phyloP scores from a whole-genome alignment of 106 monocot genomes.

The Allium sativum region DNA sequence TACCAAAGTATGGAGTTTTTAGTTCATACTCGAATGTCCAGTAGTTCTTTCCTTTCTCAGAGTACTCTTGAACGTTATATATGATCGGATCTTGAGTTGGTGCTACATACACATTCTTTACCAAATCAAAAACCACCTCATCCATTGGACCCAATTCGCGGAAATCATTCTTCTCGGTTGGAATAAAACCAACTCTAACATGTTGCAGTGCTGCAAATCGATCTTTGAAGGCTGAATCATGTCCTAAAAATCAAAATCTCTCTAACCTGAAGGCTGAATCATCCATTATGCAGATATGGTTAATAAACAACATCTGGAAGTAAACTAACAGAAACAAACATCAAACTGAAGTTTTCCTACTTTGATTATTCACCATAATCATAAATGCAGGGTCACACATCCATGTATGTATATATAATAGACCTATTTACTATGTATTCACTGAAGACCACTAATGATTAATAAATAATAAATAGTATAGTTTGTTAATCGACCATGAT shows the following conservation, averaged over 20 bases:
- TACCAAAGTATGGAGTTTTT: slow-evolving; percentile 32
- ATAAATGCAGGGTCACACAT: no score
- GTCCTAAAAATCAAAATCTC: slow-evolving; percentile 74
- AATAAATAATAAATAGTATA: no score
- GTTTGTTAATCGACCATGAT: no score
- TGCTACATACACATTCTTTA: slow-evolving; percentile 74
- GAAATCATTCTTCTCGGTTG: slow-evolving; percentile 66
- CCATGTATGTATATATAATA: no score
- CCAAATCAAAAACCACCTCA: slow-evolving; percentile 68
- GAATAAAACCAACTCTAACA: slow-evolving; percentile 78
- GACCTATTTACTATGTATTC: no score
- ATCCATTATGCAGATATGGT: no score
- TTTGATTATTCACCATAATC: no score
- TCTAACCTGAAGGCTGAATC: no score
- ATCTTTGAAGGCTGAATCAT: slow-evolving; percentile 94
- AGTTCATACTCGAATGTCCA: slow-evolving; percentile 93
- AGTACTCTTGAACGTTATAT: slow-evolving; percentile 67
- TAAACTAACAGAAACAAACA: no score
- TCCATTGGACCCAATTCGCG: slow-evolving; percentile 82
- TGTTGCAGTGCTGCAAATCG: slow-evolving; percentile 60
- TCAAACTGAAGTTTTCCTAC: no score
- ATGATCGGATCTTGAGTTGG: slow-evolving; percentile 69
- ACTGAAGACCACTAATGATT: no score
- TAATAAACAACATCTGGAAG: no score
- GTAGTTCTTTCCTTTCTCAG: slow-evolving; percentile 79